These are phyloP conservation scores for Ettlia oleoabundans DNA, from an alignment of 139 green algal species.

Conservation along the genomic window DNA sequence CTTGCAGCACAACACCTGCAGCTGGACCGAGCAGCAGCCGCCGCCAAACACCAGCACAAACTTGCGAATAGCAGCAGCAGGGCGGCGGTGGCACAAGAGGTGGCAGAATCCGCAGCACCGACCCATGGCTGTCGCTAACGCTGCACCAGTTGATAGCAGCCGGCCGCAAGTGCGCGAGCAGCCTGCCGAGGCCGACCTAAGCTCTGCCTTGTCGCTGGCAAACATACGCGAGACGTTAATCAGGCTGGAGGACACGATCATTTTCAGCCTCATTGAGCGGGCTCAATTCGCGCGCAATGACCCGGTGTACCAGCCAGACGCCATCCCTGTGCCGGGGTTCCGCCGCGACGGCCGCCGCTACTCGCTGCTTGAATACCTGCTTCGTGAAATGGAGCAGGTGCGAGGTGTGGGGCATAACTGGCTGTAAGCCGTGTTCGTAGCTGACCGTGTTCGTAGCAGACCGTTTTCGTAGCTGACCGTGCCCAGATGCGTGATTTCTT, in stretches of 20 bases:
- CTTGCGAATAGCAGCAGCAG: neutral
- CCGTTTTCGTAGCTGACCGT: no score
- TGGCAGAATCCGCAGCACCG: neutral
- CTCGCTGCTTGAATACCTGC: conserved; percentile 92
- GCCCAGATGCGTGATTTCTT: no score
- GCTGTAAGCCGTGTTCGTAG: no score
- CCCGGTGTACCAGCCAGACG: conserved; percentile 79
- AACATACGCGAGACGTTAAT: conserved; percentile 89
- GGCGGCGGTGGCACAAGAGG: neutral
- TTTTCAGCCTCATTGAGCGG: conserved; percentile 96
- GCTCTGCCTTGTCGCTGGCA: conserved; percentile 63
- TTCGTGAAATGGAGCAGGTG: conserved; percentile 92
- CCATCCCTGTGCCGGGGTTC: conserved; percentile 64
- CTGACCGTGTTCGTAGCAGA: no score
- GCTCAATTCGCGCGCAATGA: conserved; percentile 91
- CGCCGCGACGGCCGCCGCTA: conserved; percentile 61
- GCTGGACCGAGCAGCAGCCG: neutral
- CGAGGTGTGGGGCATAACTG: neutral
- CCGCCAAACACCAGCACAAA: neutral
- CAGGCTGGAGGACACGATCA: conserved; percentile 97
- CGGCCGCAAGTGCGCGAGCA: neutral
- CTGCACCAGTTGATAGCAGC: neutral
- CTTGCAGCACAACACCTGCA: neutral
- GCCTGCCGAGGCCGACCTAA: conserved; percentile 49
- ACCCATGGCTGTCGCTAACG: neutral